phyloP scores from a whole-genome alignment of 2,329 filamentous ascomycete species.

The Aureobasidium mangrovei region DNA sequence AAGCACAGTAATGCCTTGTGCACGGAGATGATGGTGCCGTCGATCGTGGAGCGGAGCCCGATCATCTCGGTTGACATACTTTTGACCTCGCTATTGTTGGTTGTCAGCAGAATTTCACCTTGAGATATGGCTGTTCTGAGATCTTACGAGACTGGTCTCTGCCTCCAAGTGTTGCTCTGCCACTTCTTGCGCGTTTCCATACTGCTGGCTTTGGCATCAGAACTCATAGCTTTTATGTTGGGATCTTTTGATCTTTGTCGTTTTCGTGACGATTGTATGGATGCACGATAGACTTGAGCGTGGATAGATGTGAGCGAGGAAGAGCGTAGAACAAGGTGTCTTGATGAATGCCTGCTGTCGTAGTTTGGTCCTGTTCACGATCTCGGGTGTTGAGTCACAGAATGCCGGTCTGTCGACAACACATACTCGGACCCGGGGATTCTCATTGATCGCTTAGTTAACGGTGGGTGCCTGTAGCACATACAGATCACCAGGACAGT shows the following conservation, averaged over 20 bases:
- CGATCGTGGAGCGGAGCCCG: not conserved
- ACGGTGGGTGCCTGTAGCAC: too few species aligned
- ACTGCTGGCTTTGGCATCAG: not conserved
- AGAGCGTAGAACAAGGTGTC: too few species aligned
- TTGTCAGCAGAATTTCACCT: not conserved
- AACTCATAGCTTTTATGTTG: not conserved
- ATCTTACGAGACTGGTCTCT: not conserved
- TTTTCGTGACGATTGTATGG: too few species aligned
- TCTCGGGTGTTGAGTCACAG: too few species aligned
- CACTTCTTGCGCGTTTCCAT: not conserved
- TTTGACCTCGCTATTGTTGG: not conserved
- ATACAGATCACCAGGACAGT: too few species aligned
- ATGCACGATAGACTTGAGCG: too few species aligned
- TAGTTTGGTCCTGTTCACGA: too few species aligned
- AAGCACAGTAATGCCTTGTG: constrained; percentile 9
- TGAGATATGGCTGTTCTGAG: not conserved
- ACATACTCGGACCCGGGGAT: too few species aligned
- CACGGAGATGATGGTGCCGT: not conserved
- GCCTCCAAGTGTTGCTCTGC: not conserved
- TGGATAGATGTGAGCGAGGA: too few species aligned
- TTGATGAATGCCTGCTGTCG: too few species aligned
- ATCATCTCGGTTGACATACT: not conserved
- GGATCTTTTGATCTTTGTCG: not conserved
- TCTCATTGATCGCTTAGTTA: too few species aligned
- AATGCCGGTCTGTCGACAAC: too few species aligned